A percentile compares a stretch with the other conserved stretches of the same genome.
Conservation (phyloP, 768 basidiomycete species). For the Rhizopogon rudus region DNA sequence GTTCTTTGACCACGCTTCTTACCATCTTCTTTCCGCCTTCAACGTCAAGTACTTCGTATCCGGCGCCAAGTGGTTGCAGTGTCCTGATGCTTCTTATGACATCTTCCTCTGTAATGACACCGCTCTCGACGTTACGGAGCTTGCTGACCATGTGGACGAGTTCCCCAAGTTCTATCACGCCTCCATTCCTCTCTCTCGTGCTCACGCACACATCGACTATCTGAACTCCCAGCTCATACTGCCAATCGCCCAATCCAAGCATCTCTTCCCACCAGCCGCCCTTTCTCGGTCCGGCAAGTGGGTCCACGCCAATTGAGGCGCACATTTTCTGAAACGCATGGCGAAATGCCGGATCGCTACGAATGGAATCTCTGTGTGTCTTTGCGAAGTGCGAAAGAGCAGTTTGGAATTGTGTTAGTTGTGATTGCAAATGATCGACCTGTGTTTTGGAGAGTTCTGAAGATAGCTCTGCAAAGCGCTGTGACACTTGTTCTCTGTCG, state of each 20-base stretch:
- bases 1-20: slow-evolving; percentile 81
- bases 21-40: slow-evolving; percentile 74
- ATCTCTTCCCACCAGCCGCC: slow-evolving; percentile 93
- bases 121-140: slow-evolving; percentile 64
- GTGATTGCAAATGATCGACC: slow-evolving; percentile 71
- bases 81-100: slow-evolving; percentile 80
- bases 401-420: slow-evolving; percentile 80
- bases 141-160: slow-evolving; percentile 73
- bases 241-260: slow-evolving; percentile 88
- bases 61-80: slow-evolving; percentile 84
- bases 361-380: slow-evolving; percentile 81
- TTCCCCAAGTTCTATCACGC: slow-evolving; percentile 86
- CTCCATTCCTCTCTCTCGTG: slow-evolving; percentile 87
- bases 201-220: slow-evolving; percentile 89
- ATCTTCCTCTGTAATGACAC: slow-evolving; percentile 82
- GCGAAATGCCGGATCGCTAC: slow-evolving; percentile 78
- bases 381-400: slow-evolving; percentile 77
- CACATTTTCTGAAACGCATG: slow-evolving; percentile 97
- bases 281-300: slow-evolving; percentile 78
- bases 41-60: slow-evolving; percentile 79
- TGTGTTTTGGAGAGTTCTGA: slow-evolving; percentile 72
- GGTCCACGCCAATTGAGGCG: slow-evolving; percentile 90
- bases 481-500: slow-evolving; percentile 78
- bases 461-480: slow-evolving; percentile 78
- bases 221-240: slow-evolving; percentile 92